Conservation (phyloP, 106 monocot genomes). For the Ottelia alismoides region DNA sequence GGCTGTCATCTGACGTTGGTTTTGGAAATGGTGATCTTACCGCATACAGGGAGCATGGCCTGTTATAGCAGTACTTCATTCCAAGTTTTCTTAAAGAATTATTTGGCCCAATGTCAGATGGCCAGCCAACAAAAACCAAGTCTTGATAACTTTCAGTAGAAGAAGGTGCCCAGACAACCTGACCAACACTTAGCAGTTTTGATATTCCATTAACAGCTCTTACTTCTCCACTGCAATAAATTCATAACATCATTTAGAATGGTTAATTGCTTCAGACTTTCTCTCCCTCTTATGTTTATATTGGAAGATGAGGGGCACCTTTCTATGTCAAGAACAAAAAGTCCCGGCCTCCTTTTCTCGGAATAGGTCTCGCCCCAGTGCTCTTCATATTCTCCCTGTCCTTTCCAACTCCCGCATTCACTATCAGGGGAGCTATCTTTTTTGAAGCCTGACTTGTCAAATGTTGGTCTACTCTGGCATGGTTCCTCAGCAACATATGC, state of each 20-base stretch:
- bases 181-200: conserved; percentile 63
- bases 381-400: conserved; percentile 94
- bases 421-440: conserved; percentile 47
- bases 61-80: conserved; percentile 93
- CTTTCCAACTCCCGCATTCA: conserved; percentile 76
- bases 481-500: conserved; percentile 96
- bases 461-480: conserved; percentile 41
- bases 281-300: background rate
- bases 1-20: conserved; percentile 6
- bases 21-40: conserved; percentile 33
- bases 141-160: conserved; percentile 16
- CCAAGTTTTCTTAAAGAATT: conserved; percentile 70
- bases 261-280: background rate
- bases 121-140: conserved; percentile 97
- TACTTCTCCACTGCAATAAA: conserved; percentile 60
- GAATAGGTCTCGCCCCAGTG: conserved; percentile 96
- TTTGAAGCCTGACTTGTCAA: conserved; percentile 64
- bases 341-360: conserved; percentile 60
- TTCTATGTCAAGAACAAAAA: conserved; percentile 57
- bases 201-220: conserved; percentile 54
- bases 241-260: conserved; percentile 1
- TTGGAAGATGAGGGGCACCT: conserved; percentile 25
- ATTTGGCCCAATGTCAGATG: conserved; percentile 45
- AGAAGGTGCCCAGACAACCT: conserved; percentile 90
- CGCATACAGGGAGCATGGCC: conserved; percentile 79